These are phyloP conservation scores for Bocquillonia castaneifolia DNA, from an alignment of 441 rosid species.

Conservation along the genomic window DNA sequence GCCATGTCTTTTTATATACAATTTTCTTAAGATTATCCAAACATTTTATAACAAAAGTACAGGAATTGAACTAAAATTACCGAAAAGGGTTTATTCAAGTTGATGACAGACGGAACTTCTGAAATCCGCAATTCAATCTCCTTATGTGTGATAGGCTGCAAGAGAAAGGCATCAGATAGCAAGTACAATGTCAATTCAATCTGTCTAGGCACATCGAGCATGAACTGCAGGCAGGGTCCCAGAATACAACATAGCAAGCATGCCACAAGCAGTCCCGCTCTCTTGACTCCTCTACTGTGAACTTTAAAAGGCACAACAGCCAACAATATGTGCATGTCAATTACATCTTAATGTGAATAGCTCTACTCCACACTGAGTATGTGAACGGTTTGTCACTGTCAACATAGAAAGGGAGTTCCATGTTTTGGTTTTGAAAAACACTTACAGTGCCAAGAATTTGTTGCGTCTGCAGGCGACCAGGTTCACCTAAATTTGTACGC, in stretches of 20 bases:
- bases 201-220: neutral
- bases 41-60: neutral
- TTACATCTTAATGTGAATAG: neutral
- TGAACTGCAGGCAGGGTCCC: neutral
- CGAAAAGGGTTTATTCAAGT: conserved; percentile 62
- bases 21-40: neutral
- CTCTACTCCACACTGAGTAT: neutral
- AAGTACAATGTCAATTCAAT: conserved; percentile 8
- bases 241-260: too few species aligned
- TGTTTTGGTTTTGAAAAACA: conserved; percentile 13
- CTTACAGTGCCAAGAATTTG: conserved; percentile 93
- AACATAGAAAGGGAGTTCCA: neutral
- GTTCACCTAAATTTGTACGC: conserved; percentile 96
- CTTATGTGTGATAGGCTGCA: conserved; percentile 64
- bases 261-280: too few species aligned
- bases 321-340: neutral
- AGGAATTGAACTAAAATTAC: conserved; percentile 38
- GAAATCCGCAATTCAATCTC: conserved; percentile 66
- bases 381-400: conserved; percentile 4
- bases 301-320: neutral
- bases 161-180: conserved; percentile 15
- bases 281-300: neutral
- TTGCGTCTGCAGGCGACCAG: conserved; percentile 96
- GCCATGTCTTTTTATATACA: neutral
- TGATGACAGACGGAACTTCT: conserved; percentile 59